Conservation (phyloP, 306 rosid genomes). For the Sesbania bispinosa region DNA sequence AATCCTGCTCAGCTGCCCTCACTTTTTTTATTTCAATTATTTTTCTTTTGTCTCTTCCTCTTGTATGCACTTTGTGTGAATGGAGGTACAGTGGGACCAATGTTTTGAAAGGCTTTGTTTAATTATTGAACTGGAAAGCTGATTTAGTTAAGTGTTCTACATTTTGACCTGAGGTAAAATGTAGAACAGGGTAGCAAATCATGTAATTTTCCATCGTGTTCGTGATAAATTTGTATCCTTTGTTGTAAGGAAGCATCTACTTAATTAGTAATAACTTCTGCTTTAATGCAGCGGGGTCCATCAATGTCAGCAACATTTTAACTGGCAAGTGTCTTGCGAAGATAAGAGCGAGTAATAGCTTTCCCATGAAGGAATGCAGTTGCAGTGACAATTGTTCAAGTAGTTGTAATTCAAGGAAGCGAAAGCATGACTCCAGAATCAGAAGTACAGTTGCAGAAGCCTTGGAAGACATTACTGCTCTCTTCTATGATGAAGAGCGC, state of each 20-base stretch:
- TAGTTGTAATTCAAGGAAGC: conserved; percentile 46
- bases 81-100: not conserved
- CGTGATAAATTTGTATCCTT: not conserved
- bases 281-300: conserved; percentile 76
- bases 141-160: not conserved
- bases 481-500: conserved; percentile 91
- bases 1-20: not conserved
- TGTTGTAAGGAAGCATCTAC: not conserved
- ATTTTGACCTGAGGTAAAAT: not conserved
- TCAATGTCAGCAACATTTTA: conserved; percentile 88
- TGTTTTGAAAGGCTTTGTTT: not conserved
- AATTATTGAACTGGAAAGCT: conserved; percentile 14
- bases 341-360: conserved; percentile 59
- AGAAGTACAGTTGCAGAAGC: conserved; percentile 84
- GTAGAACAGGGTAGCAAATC: not conserved
- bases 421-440: conserved; percentile 41
- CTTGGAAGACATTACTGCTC: conserved; percentile 95
- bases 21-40: not conserved
- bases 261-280: conserved; percentile 13
- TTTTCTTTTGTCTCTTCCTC: not conserved
- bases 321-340: conserved; percentile 94
- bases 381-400: conserved; percentile 38
- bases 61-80: not conserved
- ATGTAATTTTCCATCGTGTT: not conserved
- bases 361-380: conserved; percentile 45